phyloP scores from a whole-genome alignment of 2,329 filamentous ascomycete genomes.

The Sphaceloma murrayae region DNA sequence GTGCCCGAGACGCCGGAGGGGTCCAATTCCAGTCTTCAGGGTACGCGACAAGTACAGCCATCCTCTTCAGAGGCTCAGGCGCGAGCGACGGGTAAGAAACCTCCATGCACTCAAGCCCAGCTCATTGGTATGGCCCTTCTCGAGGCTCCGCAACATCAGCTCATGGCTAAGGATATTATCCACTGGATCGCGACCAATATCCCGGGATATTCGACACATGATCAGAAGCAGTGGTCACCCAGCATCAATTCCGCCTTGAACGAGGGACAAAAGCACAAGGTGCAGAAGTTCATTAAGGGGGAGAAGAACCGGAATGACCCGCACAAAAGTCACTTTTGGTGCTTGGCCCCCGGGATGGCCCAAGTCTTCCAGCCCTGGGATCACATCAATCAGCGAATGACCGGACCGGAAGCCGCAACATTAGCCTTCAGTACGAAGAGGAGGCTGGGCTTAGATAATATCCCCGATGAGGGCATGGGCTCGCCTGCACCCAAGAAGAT shows the following conservation, averaged over 20 bases:
- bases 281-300: neutral
- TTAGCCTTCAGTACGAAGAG: too few relatives aligned
- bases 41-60: too few relatives aligned
- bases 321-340: conserved; percentile 17
- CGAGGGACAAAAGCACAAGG: too few relatives aligned
- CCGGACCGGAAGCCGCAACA: neutral
- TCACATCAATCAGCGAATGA: neutral
- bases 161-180: conserved; percentile 20
- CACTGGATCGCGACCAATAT: conserved; percentile 27
- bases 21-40: too few relatives aligned
- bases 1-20: too few relatives aligned
- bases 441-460: too few relatives aligned
- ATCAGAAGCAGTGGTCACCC: conserved; percentile 17
- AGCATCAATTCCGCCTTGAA: too few relatives aligned
- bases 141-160: conserved; percentile 20
- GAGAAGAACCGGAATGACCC: neutral
- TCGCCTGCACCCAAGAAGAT: neutral
- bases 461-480: too few relatives aligned
- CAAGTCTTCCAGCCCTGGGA: conserved; percentile 23
- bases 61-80: too few relatives aligned
- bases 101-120: conserved; percentile 20
- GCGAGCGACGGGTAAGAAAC: too few relatives aligned
- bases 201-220: conserved; percentile 20
- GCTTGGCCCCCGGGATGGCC: conserved; percentile 21
- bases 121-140: conserved; percentile 27